A percentile compares a stretch with the other conserved stretches of the same genome.
These are phyloP conservation scores for Sarocladiaceae sp. DNA, from an alignment of 2,329 filamentous ascomycete genomes.

Conservation along the genomic window DNA sequence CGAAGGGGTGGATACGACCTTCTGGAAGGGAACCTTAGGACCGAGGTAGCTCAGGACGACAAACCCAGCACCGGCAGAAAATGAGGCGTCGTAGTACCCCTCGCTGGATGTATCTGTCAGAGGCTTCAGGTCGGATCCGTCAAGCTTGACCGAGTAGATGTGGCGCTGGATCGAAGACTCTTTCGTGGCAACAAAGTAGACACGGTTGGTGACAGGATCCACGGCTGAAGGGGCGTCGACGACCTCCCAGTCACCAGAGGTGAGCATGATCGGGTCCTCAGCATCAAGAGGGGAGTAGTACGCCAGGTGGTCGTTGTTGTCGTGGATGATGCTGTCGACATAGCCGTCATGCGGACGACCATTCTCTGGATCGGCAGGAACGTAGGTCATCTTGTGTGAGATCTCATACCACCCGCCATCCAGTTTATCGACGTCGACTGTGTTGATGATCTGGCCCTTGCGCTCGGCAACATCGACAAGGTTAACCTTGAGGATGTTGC, in stretches of 20 bases:
- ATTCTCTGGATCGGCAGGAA: slow-evolving; percentile 74
- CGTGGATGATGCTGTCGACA: slow-evolving; percentile 80
- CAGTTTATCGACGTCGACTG: slow-evolving; percentile 71
- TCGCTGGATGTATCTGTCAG: slow-evolving; percentile 68
- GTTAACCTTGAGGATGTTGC: slow-evolving; percentile 81
- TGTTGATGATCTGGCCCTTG: slow-evolving; percentile 71
- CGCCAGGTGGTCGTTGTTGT: slow-evolving; percentile 83
- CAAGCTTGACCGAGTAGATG: slow-evolving; percentile 80
- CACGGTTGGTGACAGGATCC: slow-evolving; percentile 76
- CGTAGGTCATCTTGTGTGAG: slow-evolving; percentile 74
- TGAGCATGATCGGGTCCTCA: slow-evolving; percentile 75
- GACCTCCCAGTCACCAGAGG: slow-evolving; percentile 87
- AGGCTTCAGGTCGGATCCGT: slow-evolving; percentile 65
- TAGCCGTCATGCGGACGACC: slow-evolving; percentile 81
- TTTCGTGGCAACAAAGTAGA: slow-evolving; percentile 86
- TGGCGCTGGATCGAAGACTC: slow-evolving; percentile 86
- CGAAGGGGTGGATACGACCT: slow-evolving; percentile 76
- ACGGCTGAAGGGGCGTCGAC: slow-evolving; percentile 77
- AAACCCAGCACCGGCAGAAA: slow-evolving; percentile 77
- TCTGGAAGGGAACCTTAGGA: slow-evolving; percentile 84
- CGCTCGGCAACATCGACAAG: slow-evolving; percentile 72
- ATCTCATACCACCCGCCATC: slow-evolving; percentile 98
- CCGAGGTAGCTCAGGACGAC: slow-evolving; percentile 79
- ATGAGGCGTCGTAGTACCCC: slow-evolving; percentile 76
- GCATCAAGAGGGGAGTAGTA: slow-evolving; percentile 90